A percentile compares a stretch with the other conserved stretches of the same genome.
phyloP scores from a whole-genome alignment of 2,329 filamentous ascomycete species.

The Leptosphaerulina australis region DNA sequence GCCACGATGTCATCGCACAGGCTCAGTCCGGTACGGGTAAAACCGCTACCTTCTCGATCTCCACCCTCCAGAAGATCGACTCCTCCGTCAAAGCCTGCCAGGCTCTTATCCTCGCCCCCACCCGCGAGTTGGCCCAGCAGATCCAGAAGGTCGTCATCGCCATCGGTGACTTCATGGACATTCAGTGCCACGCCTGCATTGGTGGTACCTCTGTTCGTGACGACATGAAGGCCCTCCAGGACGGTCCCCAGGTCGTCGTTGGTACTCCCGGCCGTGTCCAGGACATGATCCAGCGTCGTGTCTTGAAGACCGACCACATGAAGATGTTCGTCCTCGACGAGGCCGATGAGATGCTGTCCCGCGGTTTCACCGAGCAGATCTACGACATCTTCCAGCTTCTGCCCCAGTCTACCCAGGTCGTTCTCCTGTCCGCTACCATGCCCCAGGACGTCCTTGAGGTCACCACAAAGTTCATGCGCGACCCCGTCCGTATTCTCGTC shows the following conservation, averaged over 20 bases:
- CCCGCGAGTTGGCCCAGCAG: slow-evolving; percentile 97
- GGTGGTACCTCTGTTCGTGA: slow-evolving; percentile 97
- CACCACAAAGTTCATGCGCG: slow-evolving; percentile 99
- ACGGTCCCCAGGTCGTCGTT: slow-evolving; percentile 95
- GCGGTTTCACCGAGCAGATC: slow-evolving; percentile 99
- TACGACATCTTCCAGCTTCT: slow-evolving; percentile 99
- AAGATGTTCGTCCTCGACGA: slow-evolving; percentile 99
- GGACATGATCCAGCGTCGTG: slow-evolving; percentile 98
- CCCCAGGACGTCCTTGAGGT: slow-evolving; percentile 99
- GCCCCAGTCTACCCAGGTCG: slow-evolving; percentile 96
- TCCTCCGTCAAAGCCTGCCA: slow-evolving; percentile 93
- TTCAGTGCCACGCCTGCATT: slow-evolving; percentile 99
- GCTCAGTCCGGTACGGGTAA: slow-evolving; percentile 99
- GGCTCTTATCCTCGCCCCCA: slow-evolving; percentile 96
- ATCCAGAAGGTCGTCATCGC: slow-evolving; percentile 99
- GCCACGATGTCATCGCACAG: slow-evolving; percentile 99
- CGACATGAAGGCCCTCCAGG: slow-evolving; percentile 96
- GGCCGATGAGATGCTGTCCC: slow-evolving; percentile 99
- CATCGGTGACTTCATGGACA: slow-evolving; percentile 99
- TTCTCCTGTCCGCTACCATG: slow-evolving; percentile 97
- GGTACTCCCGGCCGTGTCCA: slow-evolving; percentile 98
- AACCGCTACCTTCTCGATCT: slow-evolving; percentile 99
- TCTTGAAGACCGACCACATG: slow-evolving; percentile 96
- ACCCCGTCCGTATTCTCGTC: slow-evolving; percentile 97
- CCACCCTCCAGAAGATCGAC: slow-evolving; percentile 98